Evolutionary conservation across 257 asterid species (phyloP).

Genomic region (Solanum stenotomum): DNA sequence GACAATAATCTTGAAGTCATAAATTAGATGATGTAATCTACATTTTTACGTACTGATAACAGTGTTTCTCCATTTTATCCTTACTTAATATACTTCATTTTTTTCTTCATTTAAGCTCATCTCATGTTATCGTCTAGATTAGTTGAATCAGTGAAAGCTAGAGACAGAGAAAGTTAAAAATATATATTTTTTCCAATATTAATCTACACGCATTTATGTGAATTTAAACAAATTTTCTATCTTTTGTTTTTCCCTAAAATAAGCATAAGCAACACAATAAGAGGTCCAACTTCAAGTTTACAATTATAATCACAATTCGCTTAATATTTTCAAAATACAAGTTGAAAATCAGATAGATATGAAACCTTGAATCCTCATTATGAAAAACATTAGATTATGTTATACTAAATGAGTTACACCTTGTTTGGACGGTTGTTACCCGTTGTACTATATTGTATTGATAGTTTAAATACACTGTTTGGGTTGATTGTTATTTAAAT

Average conservation of each 20-base stretch:
- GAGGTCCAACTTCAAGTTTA: not conserved
- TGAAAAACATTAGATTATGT: not conserved
- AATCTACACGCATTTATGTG: not conserved
- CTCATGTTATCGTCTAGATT: not conserved
- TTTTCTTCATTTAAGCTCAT: not conserved
- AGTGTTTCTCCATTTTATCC: not conserved
- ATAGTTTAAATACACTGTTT: too few species aligned
- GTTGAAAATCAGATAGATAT: not conserved
- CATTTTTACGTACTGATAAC: not conserved
- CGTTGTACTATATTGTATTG: too few species aligned
- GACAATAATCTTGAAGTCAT: not conserved
- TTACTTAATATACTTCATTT: not conserved
- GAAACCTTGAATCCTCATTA: not conserved
- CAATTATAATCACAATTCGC: not conserved
- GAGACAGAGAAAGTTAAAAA: not conserved
- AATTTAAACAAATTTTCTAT: not conserved
- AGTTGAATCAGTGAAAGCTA: not conserved
- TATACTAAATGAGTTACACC: not conserved
- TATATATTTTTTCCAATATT: not conserved
- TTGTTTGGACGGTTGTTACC: not conserved
- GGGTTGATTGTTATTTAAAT: too few species aligned
- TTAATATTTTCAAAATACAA: not conserved
- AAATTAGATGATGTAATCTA: not conserved
- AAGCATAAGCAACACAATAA: not conserved
- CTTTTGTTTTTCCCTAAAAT: not conserved